A percentile compares a stretch with the other conserved stretches of the same genome.
Evolutionary conservation across 148 eudicot genomes (phyloP).

Genomic region (Silene uniflora): DNA sequence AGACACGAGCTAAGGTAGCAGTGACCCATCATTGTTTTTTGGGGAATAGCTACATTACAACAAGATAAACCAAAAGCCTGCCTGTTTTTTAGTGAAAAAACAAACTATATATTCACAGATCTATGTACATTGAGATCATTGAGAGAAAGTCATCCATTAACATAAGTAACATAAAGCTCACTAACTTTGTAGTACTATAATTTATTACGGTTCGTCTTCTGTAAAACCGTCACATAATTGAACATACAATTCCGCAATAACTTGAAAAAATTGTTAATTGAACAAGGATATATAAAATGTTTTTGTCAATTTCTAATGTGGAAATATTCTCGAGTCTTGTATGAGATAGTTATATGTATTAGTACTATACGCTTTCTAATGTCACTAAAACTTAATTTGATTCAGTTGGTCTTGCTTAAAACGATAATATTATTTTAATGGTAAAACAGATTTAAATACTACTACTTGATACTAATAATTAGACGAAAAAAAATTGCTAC

Average conservation of each 20-base stretch:
- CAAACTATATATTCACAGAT: constrained; percentile 10
- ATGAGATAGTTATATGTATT: no score
- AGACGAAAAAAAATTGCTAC: no score
- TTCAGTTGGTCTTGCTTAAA: not conserved
- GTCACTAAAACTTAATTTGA: not conserved
- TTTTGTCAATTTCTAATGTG: no score
- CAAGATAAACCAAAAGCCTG: constrained; percentile 30
- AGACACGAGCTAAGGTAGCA: constrained; percentile 24
- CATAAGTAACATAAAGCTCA: not conserved
- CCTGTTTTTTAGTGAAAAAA: constrained; percentile 17
- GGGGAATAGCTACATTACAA: constrained; percentile 31
- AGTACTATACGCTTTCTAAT: no score
- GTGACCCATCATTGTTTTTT: constrained; percentile 51
- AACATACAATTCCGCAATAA: not conserved
- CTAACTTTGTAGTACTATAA: not conserved
- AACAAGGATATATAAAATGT: no score
- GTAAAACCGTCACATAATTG: not conserved
- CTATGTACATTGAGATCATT: not conserved
- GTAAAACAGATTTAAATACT: no score
- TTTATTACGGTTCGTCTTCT: not conserved
- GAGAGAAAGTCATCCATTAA: constrained; percentile 25
- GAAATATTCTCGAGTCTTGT: no score
- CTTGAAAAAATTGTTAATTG: no score
- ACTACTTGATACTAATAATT: no score
- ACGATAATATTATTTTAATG: no score